Evolutionary conservation across 2,329 filamentous ascomycete genomes (phyloP).

Genomic region (Esteya vermicola): DNA sequence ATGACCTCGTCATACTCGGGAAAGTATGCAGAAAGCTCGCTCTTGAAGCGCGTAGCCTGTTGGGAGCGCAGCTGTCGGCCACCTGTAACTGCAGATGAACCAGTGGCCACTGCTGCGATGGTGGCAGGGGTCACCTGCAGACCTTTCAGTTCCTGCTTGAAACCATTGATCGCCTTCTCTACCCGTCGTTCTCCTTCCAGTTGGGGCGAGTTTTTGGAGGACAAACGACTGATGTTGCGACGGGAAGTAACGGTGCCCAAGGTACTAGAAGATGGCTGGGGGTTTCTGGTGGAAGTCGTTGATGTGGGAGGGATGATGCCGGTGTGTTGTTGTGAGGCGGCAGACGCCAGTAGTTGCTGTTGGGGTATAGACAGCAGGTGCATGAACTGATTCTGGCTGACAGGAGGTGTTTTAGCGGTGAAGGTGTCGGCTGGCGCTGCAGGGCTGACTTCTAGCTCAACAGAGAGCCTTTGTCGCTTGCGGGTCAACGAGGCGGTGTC

Average conservation of each 20-base stretch:
- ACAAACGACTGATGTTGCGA: conserved; percentile 3
- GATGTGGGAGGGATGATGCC: background rate
- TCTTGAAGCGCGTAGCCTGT: conserved; percentile 75
- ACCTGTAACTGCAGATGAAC: conserved; percentile 43
- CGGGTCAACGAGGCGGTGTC: too few species aligned
- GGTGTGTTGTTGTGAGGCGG: too few species aligned
- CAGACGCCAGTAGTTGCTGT: too few species aligned
- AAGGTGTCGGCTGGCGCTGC: background rate
- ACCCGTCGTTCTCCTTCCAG: conserved; percentile 34
- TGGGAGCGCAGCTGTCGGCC: conserved; percentile 74
- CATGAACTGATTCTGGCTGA: too few species aligned
- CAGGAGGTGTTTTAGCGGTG: too few species aligned
- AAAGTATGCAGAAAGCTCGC: conserved; percentile 82
- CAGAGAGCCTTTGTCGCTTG: conserved; percentile 37
- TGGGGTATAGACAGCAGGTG: too few species aligned
- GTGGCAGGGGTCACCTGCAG: conserved; percentile 31
- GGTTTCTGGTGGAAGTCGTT: background rate
- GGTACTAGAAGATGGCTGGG: too few species aligned
- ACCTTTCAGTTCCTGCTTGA: conserved; percentile 44
- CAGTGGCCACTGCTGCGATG: conserved; percentile 1
- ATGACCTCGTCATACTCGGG: conserved; percentile 90
- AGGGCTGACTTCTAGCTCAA: background rate
- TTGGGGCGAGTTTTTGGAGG: conserved; percentile 7
- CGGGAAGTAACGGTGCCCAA: conserved; percentile 2
- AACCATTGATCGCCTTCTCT: conserved; percentile 46